Evolutionary conservation across 331 rosid species (phyloP).

Genomic region (Saraca asoca): DNA sequence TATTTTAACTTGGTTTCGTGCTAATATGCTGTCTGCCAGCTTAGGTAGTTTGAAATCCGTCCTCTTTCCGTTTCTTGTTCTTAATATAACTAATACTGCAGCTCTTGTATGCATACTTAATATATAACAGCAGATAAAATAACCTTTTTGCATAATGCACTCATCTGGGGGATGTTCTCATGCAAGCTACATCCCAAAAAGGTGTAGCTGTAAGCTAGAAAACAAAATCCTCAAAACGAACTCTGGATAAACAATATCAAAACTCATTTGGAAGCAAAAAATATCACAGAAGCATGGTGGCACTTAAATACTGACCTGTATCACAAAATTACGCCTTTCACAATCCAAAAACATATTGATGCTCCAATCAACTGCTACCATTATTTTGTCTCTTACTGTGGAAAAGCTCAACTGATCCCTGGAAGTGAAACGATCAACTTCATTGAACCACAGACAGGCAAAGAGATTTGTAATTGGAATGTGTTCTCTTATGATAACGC

Average conservation of each 20-base stretch:
- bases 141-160: neutral
- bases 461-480: constrained; percentile 88
- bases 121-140: constrained; percentile 6
- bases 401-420: constrained; percentile 97
- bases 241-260: neutral
- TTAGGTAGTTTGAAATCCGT: no score
- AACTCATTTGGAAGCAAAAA: neutral
- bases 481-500: constrained; percentile 89
- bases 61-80: neutral
- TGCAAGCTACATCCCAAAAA: neutral
- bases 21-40: no score
- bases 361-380: constrained; percentile 74
- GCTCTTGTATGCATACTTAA: neutral
- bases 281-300: constrained; percentile 10
- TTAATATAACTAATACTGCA: neutral
- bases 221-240: neutral
- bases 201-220: neutral
- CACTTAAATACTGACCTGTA: constrained; percentile 62
- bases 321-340: constrained; percentile 93
- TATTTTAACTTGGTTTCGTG: no score
- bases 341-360: constrained; percentile 89
- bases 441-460: constrained; percentile 97
- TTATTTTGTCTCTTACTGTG: constrained; percentile 84
- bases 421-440: constrained; percentile 96
- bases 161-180: neutral